Evolutionary conservation across 805 yeast species (phyloP).

Genomic region (Saturnispora quitensis): DNA sequence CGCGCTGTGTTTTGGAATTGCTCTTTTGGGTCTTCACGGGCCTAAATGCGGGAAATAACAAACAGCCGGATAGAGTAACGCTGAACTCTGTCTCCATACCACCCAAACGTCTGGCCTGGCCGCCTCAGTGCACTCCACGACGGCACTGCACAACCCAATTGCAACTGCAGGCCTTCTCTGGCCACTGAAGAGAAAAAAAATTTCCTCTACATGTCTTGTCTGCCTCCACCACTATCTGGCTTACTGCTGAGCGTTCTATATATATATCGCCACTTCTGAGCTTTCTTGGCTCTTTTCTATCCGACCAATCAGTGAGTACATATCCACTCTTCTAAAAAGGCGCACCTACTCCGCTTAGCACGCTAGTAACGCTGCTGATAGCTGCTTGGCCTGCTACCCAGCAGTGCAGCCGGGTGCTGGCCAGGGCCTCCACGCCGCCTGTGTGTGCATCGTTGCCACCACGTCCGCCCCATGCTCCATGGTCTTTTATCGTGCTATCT

Average conservation of each 20-base stretch:
- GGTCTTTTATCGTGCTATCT: neutral
- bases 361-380: neutral
- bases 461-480: too few relatives aligned
- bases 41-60: neutral
- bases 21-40: neutral
- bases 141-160: too few relatives aligned
- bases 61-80: neutral
- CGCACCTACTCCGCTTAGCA: neutral
- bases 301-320: neutral
- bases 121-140: too few relatives aligned
- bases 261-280: neutral
- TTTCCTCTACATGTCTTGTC: too few relatives aligned
- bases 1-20: constrained; percentile 1
- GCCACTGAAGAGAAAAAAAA: too few relatives aligned
- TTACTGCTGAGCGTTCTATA: neutral
- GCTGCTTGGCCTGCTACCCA: too few relatives aligned
- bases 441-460: neutral
- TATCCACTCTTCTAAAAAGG: neutral
- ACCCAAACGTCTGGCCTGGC: too few relatives aligned
- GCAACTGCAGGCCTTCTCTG: too few relatives aligned
- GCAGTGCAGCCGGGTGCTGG: neutral
- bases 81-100: too few relatives aligned
- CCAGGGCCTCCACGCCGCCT: neutral
- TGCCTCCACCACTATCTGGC: too few relatives aligned
- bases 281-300: neutral